A percentile compares a stretch with the other conserved stretches of the same genome.
Conservation (phyloP, 2,329 filamentous ascomycete genomes). For the Claviceps sp. region DNA sequence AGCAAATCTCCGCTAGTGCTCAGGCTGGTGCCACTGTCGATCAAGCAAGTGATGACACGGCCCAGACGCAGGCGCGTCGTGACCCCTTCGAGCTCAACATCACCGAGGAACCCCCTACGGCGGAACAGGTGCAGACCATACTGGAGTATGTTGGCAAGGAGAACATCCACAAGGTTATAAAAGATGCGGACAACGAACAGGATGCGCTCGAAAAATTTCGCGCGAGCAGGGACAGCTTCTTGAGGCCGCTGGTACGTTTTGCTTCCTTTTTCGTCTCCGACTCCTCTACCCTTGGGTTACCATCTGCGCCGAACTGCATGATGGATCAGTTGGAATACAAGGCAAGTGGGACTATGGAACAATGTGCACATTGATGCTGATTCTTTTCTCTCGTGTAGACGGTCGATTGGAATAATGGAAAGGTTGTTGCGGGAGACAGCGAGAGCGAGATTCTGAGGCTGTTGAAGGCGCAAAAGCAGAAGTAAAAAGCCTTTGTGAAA, state of each 20-base stretch:
- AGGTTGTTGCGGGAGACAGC: slow-evolving; percentile 61
- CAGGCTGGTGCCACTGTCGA: slow-evolving; percentile 56
- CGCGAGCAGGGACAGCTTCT: slow-evolving; percentile 53
- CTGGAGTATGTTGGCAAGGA: slow-evolving; percentile 62
- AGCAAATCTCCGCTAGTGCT: slow-evolving; percentile 62
- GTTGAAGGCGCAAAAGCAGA: slow-evolving; percentile 35
- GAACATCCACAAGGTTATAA: slow-evolving; percentile 49
- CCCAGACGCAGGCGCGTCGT: slow-evolving; percentile 39
- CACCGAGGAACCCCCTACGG: slow-evolving; percentile 66
- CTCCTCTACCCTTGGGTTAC: background rate
- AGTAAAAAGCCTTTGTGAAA: background rate
- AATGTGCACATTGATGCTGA: background rate
- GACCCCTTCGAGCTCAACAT: slow-evolving; percentile 78
- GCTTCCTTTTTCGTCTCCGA: background rate
- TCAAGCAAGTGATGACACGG: slow-evolving; percentile 53
- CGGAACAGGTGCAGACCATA: slow-evolving; percentile 71
- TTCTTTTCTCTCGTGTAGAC: slow-evolving; percentile 22
- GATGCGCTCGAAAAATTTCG: slow-evolving; percentile 74
- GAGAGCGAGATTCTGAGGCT: slow-evolving; percentile 84
- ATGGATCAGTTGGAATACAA: background rate
- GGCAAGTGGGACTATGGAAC: background rate
- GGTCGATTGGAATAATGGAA: slow-evolving; percentile 91
- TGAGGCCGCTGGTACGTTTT: slow-evolving; percentile 59
- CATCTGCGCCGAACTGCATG: background rate
- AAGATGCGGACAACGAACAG: slow-evolving; percentile 57